A percentile compares a stretch with the other conserved stretches of the same genome.
phyloP scores from a whole-genome alignment of 495 filamentous ascomycete species.

The Podospora pseudoanserina region DNA sequence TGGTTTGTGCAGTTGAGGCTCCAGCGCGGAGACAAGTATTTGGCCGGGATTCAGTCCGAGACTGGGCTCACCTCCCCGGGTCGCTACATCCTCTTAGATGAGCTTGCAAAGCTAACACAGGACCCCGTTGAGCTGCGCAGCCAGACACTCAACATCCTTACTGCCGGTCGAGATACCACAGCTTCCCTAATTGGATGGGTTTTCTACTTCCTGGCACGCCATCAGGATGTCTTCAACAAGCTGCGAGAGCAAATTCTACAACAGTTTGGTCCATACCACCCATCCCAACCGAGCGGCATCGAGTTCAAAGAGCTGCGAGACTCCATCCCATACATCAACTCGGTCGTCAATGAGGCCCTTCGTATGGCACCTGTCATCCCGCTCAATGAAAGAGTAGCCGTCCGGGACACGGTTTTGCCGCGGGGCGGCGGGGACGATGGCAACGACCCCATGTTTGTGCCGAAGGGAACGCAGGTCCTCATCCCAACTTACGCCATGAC shows the following conservation, averaged over 20 bases:
- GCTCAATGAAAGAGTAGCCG: slow-evolving; percentile 41
- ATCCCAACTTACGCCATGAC: slow-evolving; percentile 36
- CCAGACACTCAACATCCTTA: slow-evolving; percentile 62
- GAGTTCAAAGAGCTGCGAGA: slow-evolving; percentile 40
- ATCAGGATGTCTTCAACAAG: slow-evolving; percentile 44
- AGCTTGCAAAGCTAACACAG: slow-evolving; percentile 55
- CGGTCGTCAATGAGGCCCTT: slow-evolving; percentile 47
- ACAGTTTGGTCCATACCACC: slow-evolving; percentile 33
- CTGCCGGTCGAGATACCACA: slow-evolving; percentile 56
- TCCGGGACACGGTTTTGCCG: slow-evolving; percentile 47
- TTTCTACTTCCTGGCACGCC: slow-evolving; percentile 49
- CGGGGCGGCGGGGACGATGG: slow-evolving; percentile 40
- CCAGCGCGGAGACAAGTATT: slow-evolving; percentile 16
- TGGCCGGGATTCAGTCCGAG: slow-evolving; percentile 11
- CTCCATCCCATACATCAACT: slow-evolving; percentile 42
- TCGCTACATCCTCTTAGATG: slow-evolving; percentile 63
- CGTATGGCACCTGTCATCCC: slow-evolving; percentile 39
- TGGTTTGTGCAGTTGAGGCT: slow-evolving; percentile 42
- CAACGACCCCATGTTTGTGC: slow-evolving; percentile 23
- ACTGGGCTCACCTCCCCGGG: neutral
- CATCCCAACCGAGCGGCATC: slow-evolving; percentile 18
- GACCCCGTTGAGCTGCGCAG: slow-evolving; percentile 57
- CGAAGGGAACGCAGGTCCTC: slow-evolving; percentile 35
- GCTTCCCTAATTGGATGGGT: slow-evolving; percentile 58
- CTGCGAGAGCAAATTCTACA: slow-evolving; percentile 50